Percentiles rank a stretch among this genome's conserved stretches.
Evolutionary conservation across 2,329 filamentous ascomycete genomes (phyloP).

Genomic region (Hymenoscyphus infarciens): DNA sequence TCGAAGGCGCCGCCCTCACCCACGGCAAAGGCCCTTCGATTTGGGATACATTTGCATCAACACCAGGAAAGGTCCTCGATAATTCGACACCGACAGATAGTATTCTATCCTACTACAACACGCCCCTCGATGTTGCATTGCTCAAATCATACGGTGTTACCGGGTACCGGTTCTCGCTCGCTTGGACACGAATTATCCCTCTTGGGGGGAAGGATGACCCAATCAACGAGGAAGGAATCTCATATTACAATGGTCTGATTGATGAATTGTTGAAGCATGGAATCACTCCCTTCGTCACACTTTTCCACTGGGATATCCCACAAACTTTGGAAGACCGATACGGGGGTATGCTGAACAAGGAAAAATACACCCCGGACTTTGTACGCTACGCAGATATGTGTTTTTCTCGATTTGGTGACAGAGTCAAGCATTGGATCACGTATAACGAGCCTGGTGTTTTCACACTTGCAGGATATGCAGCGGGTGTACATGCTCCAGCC

Average conservation of each 20-base stretch:
- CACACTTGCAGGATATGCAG: slow-evolving; percentile 73
- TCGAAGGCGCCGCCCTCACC: slow-evolving; percentile 69
- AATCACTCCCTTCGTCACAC: slow-evolving; percentile 75
- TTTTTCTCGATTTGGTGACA: slow-evolving; percentile 64
- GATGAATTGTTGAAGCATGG: slow-evolving; percentile 72
- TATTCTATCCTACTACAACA: slow-evolving; percentile 81
- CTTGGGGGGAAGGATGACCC: slow-evolving; percentile 76
- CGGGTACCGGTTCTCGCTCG: slow-evolving; percentile 78
- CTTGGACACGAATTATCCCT: slow-evolving; percentile 79
- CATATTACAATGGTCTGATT: slow-evolving; percentile 73
- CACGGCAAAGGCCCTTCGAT: slow-evolving; percentile 78
- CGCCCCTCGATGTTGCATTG: slow-evolving; percentile 68
- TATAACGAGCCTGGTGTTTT: slow-evolving; percentile 88
- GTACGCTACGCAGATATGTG: slow-evolving; percentile 72
- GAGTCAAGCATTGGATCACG: slow-evolving; percentile 83
- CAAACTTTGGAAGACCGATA: slow-evolving; percentile 77
- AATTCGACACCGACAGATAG: slow-evolving; percentile 69
- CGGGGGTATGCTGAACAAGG: slow-evolving; percentile 71
- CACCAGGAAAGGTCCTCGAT: slow-evolving; percentile 76
- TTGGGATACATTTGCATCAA: slow-evolving; percentile 80
- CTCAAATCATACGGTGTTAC: slow-evolving; percentile 69
- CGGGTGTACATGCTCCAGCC: slow-evolving; percentile 75
- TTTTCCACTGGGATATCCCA: slow-evolving; percentile 85
- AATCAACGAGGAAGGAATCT: slow-evolving; percentile 71
- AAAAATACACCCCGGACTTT: slow-evolving; percentile 78